A percentile compares a stretch with the other conserved stretches of the same genome.
phyloP scores from a whole-genome alignment of 106 monocot species.

The Xerophyta viscosa region DNA sequence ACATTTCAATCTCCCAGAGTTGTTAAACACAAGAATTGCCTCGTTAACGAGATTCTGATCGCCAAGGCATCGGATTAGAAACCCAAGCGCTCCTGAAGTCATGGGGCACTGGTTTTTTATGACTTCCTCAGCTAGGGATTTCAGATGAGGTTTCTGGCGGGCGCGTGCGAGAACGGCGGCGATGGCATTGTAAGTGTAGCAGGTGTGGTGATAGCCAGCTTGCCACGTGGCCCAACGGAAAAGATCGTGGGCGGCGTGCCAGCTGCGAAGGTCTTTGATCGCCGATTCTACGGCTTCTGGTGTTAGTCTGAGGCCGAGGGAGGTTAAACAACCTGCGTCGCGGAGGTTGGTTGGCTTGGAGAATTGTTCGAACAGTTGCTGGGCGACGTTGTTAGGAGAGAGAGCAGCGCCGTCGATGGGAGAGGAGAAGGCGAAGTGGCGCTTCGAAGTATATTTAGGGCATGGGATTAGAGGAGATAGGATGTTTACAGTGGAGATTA shows the following conservation, averaged over 20 bases:
- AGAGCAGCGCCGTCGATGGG: background rate
- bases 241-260: constrained; percentile 58
- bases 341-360: constrained; percentile 40
- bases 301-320: constrained; percentile 21
- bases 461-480: background rate
- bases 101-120: constrained; percentile 33
- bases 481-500: too few species aligned
- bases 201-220: constrained; percentile 52
- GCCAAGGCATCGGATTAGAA: constrained; percentile 70
- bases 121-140: constrained; percentile 28
- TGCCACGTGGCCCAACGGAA: constrained; percentile 61
- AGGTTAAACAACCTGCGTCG: constrained; percentile 15
- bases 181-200: constrained; percentile 83
- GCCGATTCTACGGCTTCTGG: constrained; percentile 40
- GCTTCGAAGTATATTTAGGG: background rate
- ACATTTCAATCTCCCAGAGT: constrained; percentile 35
- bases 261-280: constrained; percentile 27
- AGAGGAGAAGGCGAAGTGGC: background rate
- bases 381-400: constrained; percentile 27
- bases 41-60: constrained; percentile 34
- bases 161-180: constrained; percentile 43
- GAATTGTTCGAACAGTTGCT: constrained; percentile 67
- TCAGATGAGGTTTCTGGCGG: constrained; percentile 17
- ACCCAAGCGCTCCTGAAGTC: constrained; percentile 64
- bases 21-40: constrained; percentile 38